Conservation (phyloP, 352 stramenopile species). For the Phytophthora vignae region DNA sequence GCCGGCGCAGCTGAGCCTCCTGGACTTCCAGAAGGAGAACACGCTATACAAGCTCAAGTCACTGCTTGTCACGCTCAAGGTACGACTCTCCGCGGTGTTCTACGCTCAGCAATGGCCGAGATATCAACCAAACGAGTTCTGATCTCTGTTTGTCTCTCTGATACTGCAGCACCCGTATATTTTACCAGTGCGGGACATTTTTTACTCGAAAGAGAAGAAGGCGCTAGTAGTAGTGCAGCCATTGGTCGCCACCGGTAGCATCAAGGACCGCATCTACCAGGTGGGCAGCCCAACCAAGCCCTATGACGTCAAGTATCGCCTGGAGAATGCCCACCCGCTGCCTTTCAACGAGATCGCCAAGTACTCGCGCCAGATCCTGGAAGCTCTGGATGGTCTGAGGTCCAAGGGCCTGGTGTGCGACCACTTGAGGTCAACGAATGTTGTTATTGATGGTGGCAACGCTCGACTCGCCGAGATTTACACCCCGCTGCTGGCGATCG, state of each 20-base stretch:
- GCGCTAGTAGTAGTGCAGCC: conserved; percentile 74
- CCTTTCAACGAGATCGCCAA: conserved; percentile 57
- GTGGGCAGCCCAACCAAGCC: conserved; percentile 44
- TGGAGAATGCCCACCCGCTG: conserved; percentile 47
- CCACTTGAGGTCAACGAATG: conserved; percentile 69
- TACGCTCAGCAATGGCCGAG: conserved; percentile 9
- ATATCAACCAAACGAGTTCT: not conserved
- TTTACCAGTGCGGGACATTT: conserved; percentile 70
- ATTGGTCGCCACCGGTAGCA: conserved; percentile 55
- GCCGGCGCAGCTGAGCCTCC: conserved; percentile 58
- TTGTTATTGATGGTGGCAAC: conserved; percentile 69
- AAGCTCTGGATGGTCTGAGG: conserved; percentile 60
- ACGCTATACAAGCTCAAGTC: conserved; percentile 78
- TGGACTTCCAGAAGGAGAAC: conserved; percentile 68
- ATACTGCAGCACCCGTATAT: conserved; percentile 72
- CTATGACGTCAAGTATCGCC: conserved; percentile 67
- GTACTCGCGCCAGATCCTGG: conserved; percentile 68
- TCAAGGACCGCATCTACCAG: conserved; percentile 75
- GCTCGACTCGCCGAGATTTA: conserved; percentile 73
- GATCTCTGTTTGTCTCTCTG: not conserved
- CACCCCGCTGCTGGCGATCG: conserved; percentile 65
- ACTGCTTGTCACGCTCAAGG: conserved; percentile 79
- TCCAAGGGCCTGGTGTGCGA: conserved; percentile 76
- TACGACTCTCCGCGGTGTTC: conserved; percentile 12
- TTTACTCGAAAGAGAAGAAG: conserved; percentile 74